These are phyloP conservation scores for Mycena capillaripes DNA, from an alignment of 768 basidiomycete species.

Conservation along the genomic window DNA sequence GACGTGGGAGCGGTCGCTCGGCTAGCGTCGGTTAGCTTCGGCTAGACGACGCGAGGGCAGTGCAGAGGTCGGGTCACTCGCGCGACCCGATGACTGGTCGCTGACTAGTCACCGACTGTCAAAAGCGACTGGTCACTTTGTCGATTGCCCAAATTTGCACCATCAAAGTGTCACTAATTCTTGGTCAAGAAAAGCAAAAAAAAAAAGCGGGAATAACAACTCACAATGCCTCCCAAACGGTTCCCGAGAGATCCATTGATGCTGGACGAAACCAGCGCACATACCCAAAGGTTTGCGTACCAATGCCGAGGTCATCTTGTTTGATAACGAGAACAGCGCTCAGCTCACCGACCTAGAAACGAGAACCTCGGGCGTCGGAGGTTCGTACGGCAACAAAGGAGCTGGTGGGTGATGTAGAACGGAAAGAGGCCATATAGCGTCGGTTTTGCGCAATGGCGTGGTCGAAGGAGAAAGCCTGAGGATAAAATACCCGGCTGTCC, in stretches of 20 bases:
- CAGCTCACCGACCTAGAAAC: slow-evolving; percentile 3
- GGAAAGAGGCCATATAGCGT: slow-evolving; percentile 7
- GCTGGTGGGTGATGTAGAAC: neutral
- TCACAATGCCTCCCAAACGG: slow-evolving; percentile 17
- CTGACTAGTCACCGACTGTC: too few relatives aligned
- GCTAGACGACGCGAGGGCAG: too few relatives aligned
- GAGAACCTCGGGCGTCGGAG: neutral
- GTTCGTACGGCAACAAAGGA: slow-evolving; percentile 2
- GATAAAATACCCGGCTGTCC: neutral
- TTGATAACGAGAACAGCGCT: neutral
- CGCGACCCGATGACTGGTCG: too few relatives aligned
- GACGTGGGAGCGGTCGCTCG: too few relatives aligned
- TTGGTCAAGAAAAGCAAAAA: too few relatives aligned
- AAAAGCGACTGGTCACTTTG: too few relatives aligned
- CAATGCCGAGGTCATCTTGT: neutral
- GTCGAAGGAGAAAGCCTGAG: neutral
- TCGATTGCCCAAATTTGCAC: too few relatives aligned
- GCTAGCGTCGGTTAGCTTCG: too few relatives aligned
- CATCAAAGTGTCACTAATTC: too few relatives aligned
- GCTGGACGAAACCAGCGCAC: slow-evolving; percentile 20
- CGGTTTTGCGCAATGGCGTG: neutral
- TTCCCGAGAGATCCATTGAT: neutral
- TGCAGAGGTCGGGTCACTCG: too few relatives aligned
- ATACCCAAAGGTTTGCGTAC: neutral
- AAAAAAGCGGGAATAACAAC: too few relatives aligned